Evolutionary conservation across 1,284 basidiomycete genomes (phyloP).

Genomic region (Sporisorium graminicola): DNA sequence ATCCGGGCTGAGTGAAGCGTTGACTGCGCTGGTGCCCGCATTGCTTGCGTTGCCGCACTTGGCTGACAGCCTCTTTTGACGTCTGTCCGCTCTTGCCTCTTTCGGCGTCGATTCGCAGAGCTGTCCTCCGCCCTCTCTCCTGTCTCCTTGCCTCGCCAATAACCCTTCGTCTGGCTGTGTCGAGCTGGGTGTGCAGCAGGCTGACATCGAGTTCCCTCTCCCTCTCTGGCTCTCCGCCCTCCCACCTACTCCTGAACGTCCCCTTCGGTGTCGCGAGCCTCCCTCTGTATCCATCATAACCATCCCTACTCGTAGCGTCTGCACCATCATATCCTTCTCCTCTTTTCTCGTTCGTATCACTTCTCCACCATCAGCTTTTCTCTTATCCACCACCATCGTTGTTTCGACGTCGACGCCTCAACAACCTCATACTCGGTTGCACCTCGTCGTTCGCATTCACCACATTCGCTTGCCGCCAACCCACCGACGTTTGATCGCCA

Average conservation of each 20-base stretch:
- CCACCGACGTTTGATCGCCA: constrained; percentile 17
- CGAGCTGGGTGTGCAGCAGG: constrained; percentile 20
- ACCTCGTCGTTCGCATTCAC: background rate
- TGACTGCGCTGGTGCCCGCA: background rate
- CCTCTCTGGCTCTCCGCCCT: no score
- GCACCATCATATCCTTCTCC: constrained; percentile 1
- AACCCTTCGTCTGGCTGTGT: background rate
- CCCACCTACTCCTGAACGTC: constrained; percentile 29
- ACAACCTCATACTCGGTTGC: background rate
- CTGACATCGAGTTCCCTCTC: constrained; percentile 14
- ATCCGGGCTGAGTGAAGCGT: no score
- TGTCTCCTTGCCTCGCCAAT: constrained; percentile 1
- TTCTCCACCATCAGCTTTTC: background rate
- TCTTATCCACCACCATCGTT: background rate
- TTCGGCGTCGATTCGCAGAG: constrained; percentile 3
- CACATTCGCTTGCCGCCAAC: background rate
- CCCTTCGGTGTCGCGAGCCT: background rate
- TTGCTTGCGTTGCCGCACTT: background rate
- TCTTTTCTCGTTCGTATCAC: background rate
- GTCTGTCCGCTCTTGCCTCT: background rate
- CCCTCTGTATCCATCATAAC: background rate
- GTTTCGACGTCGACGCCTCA: background rate
- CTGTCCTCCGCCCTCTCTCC: background rate
- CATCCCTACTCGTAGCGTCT: constrained; percentile 4
- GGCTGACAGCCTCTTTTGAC: background rate